Evolutionary conservation across 2,329 filamentous ascomycete species (phyloP), one percentile per base, ranked within the genome.

Genomic region (Grosmannia serpens): DNA sequence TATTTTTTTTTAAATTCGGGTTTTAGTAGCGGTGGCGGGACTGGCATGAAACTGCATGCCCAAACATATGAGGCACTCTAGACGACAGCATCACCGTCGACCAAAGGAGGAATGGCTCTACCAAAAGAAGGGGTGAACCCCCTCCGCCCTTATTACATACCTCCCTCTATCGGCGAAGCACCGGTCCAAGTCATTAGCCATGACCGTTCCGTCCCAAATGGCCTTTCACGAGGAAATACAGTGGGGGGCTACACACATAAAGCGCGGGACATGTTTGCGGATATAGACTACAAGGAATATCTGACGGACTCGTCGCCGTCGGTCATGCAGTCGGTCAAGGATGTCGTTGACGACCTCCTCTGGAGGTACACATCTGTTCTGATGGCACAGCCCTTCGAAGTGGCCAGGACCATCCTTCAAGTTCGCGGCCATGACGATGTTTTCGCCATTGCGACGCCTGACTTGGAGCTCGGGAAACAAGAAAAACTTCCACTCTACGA

Each of bases 371-470:
- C 86, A 17, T 90, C 87, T 59, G 86, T 96, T 27, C 73, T 97
- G 67, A 85, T 96, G 69, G 88, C 90, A 57, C 94, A 99, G 73
- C 94, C 94, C 17, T 97, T 99, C 71, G 94, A 97, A 76, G 91
- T 96, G 59, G 91, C 92, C 68, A 97, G 96, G 79, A 94, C 87
- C 17, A 83, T 97, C 58, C 75, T 99, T 65, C 94, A 99, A 73
- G 84, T 91, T 56, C 83, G 79, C 63, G 74, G 71, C 62, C 81
- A 85, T 66, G 80, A 81, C 65, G 80, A 81, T 64, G 76, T 64
- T 6, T 60, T 66, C 2, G 65, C 29, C 54, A 13, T 26, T 31
- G 7, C 26, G n/a, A 35, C 29, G 41, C 47, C 41, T 7, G 60
- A 52, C 9, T 6, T 17, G 2, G 50, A 46, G 46, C 22, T 33